Evolutionary conservation across 805 yeast genomes (phyloP), one percentile per base, ranked within the genome.

Genomic region (Saccharomycopsis sp.): DNA sequence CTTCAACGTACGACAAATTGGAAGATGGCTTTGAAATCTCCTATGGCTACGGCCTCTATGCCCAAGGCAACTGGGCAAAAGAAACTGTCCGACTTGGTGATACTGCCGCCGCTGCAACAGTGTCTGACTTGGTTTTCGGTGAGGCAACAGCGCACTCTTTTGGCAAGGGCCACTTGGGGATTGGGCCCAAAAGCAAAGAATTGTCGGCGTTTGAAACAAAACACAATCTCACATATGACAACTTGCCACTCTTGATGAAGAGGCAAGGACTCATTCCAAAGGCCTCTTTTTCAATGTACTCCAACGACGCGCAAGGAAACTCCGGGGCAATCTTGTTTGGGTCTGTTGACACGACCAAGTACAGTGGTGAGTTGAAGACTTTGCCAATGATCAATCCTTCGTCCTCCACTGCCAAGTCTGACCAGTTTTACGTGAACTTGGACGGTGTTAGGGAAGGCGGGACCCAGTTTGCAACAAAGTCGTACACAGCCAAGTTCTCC

Each of bases 251-350:
- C 38, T 68, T 69, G 43, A 59, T 85, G 64, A 75, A 68, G 39
- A 54, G 63, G 21, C 70, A 72, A 42, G 88, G 87, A 0, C 52
- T 71, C 26, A 80, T 76, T 46, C 53, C 67, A 36, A 68, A 68
- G 36, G 64, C 65, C 30, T 71, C 73, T 1, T 83, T 79, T 56
- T 80, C 89, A 0, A 61, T 83, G 41, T 80, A 64, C 53, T 64
- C 83, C 56, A 69, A 75, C 50, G 58, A 62, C 2, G 51, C 56
- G 9, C 58, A 59, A 30, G 61, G 72, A 0, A 36, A 50, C 4
- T 46, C 63, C 1, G 88, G 86, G 4, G 59, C 67, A n/a, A 63
- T 81, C 15, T 56, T 81, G 37, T 82, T 82, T 61, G 89, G 89
- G 34, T 89, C 79, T 23, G 68, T 77, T 25, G 89, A 81, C 52